These are phyloP conservation scores for Limonium bicolor DNA, from an alignment of 148 eudicot species.

Conservation along the genomic window DNA sequence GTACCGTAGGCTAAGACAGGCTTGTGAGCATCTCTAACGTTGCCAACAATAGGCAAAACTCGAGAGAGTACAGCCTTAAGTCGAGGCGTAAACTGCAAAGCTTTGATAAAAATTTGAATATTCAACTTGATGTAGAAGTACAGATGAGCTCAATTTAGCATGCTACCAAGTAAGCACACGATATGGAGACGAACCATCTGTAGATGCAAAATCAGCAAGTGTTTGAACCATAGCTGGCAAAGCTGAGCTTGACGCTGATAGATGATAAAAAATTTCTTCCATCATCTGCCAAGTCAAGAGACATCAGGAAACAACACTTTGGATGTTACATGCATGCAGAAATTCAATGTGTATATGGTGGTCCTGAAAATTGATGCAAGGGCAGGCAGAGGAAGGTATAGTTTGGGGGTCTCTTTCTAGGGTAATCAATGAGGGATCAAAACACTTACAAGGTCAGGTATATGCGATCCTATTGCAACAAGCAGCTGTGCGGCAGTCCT, in stretches of 20 bases:
- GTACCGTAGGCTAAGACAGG: slow-evolving; percentile 90
- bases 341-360: too few relatives aligned
- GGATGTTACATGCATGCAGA: neutral
- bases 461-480: slow-evolving; percentile 90
- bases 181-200: slow-evolving; percentile 73
- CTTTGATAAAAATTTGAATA: too few relatives aligned
- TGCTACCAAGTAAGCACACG: too few relatives aligned
- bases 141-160: too few relatives aligned
- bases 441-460: slow-evolving; percentile 85
- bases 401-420: too few relatives aligned
- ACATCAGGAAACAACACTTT: slow-evolving; percentile 5
- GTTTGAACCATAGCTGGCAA: slow-evolving; percentile 90
- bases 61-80: slow-evolving; percentile 83
- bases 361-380: too few relatives aligned
- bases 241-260: slow-evolving; percentile 73
- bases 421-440: too few relatives aligned
- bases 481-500: slow-evolving; percentile 79
- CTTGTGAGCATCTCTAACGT: slow-evolving; percentile 67
- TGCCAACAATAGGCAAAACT: slow-evolving; percentile 85
- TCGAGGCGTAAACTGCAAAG: slow-evolving; percentile 84
- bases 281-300: slow-evolving; percentile 49
- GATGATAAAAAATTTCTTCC: slow-evolving; percentile 82
- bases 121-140: too few relatives aligned
- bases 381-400: too few relatives aligned
- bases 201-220: slow-evolving; percentile 77